These are phyloP conservation scores for Suhomyces bokatorum DNA, from an alignment of 1,139 yeast species.

Conservation along the genomic window DNA sequence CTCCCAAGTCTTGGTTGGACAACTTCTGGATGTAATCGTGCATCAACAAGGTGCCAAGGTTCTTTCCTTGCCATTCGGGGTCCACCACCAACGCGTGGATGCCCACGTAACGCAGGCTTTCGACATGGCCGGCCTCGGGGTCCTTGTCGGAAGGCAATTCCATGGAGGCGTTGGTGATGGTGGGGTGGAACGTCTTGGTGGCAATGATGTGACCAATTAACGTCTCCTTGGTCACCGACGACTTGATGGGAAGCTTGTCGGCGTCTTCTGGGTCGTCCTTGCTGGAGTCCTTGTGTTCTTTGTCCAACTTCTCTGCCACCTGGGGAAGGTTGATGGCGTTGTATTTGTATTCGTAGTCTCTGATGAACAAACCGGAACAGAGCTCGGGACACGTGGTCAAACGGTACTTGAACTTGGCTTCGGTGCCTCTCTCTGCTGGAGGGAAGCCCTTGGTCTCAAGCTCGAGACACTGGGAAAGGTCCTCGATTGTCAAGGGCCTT, in stretches of 20 bases:
- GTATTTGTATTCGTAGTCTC: constrained; percentile 56
- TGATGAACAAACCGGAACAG: constrained; percentile 79
- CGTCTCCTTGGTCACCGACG: constrained; percentile 60
- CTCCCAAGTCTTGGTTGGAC: constrained; percentile 84
- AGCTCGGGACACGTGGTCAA: constrained; percentile 84
- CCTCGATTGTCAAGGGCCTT: constrained; percentile 76
- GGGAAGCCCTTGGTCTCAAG: constrained; percentile 76
- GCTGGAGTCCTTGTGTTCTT: constrained; percentile 28
- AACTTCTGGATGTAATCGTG: constrained; percentile 90
- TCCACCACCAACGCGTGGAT: constrained; percentile 80
- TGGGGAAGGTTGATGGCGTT: constrained; percentile 48
- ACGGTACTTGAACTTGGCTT: constrained; percentile 66
- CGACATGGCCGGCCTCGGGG: constrained; percentile 66
- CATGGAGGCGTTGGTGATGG: constrained; percentile 71
- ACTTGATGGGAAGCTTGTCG: constrained; percentile 48
- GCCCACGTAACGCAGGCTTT: constrained; percentile 72
- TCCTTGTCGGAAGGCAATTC: constrained; percentile 47
- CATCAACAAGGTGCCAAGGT: constrained; percentile 76
- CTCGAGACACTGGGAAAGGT: constrained; percentile 57
- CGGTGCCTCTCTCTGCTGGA: constrained; percentile 62
- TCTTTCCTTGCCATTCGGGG: constrained; percentile 77
- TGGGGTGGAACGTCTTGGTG: constrained; percentile 60
- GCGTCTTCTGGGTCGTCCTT: constrained; percentile 30
- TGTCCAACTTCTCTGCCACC: constrained; percentile 38
- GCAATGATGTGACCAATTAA: constrained; percentile 84